These are phyloP conservation scores for Polytrichum commune DNA, from an alignment of 225 moss, liverwort and hornwort species.

Conservation along the genomic window DNA sequence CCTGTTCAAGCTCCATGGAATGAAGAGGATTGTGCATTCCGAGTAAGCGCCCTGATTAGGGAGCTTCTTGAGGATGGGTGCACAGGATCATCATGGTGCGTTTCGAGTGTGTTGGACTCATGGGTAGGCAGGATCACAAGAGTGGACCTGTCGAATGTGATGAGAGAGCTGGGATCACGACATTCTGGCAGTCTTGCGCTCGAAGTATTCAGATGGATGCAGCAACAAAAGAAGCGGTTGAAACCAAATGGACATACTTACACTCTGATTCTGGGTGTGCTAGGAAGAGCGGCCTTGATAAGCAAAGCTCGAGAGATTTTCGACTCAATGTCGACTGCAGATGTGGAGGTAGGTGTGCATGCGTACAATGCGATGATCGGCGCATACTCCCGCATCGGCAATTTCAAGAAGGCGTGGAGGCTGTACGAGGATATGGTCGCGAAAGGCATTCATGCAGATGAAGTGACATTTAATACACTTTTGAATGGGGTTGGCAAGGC, in stretches of 20 bases:
- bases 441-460: conserved; percentile 64
- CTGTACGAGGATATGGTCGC: conserved; percentile 68
- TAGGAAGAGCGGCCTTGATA: conserved; percentile 74
- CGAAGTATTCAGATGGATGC: conserved; percentile 86
- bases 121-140: conserved; percentile 89
- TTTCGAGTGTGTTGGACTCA: conserved; percentile 67
- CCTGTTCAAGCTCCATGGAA: conserved; percentile 49
- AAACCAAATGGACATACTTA: conserved; percentile 77
- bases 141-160: conserved; percentile 69
- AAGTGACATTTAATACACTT: conserved; percentile 81
- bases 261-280: conserved; percentile 70
- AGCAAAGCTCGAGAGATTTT: conserved; percentile 71
- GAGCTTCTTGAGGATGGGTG: conserved; percentile 46
- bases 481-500: conserved; percentile 65
- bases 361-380: conserved; percentile 87
- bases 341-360: conserved; percentile 46
- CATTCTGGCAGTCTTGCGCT: conserved; percentile 48
- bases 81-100: conserved; percentile 39
- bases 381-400: conserved; percentile 62
- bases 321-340: conserved; percentile 33
- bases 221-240: conserved; percentile 68
- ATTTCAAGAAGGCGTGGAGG: conserved; percentile 75
- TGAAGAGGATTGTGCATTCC: conserved; percentile 51
- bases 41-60: conserved; percentile 49
- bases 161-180: conserved; percentile 65